Evolutionary conservation across 1,284 basidiomycete species (phyloP).

Genomic region (Sphaerobolus stellatus): DNA sequence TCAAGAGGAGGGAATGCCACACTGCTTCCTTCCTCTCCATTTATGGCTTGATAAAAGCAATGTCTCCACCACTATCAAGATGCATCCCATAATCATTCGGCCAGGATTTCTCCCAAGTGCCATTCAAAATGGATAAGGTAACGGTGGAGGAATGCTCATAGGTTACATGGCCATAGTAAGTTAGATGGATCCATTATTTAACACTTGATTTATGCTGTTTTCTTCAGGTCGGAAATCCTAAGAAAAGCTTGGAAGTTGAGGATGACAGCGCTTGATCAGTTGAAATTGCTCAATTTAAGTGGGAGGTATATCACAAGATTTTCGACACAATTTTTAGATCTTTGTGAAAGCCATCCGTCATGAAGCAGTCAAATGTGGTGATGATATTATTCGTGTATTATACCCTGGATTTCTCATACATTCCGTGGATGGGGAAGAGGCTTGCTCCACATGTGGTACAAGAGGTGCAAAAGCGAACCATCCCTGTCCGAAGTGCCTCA

Average conservation of each 20-base stretch:
- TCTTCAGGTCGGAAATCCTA: conserved; percentile 18
- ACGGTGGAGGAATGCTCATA: conserved; percentile 26
- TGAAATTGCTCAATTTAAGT: conserved; percentile 27
- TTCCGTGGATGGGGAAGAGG: conserved; percentile 33
- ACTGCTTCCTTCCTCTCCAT: conserved; percentile 28
- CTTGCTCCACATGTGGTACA: conserved; percentile 23
- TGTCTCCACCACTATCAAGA: conserved; percentile 27
- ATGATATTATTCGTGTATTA: conserved; percentile 19
- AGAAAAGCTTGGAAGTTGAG: conserved; percentile 18
- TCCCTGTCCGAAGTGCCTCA: conserved; percentile 30
- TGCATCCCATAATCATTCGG: conserved; percentile 28
- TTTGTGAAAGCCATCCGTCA: conserved; percentile 17
- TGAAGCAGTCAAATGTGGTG: conserved; percentile 23
- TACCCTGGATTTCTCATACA: conserved; percentile 29
- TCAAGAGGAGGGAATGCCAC: conserved; percentile 15
- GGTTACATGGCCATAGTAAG: conserved; percentile 24
- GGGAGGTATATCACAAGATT: conserved; percentile 28
- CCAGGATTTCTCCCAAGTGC: conserved; percentile 23
- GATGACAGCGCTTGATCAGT: conserved; percentile 7
- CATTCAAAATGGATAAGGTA: conserved; percentile 32
- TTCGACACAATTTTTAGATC: conserved; percentile 20
- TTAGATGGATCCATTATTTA: neutral
- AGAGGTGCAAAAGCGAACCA: conserved; percentile 21
- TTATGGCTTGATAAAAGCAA: conserved; percentile 33
- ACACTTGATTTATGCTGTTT: conserved; percentile 1